phyloP scores from a whole-genome alignment of 164 flowering plant genomes.

The Chimonanthus praecox region DNA sequence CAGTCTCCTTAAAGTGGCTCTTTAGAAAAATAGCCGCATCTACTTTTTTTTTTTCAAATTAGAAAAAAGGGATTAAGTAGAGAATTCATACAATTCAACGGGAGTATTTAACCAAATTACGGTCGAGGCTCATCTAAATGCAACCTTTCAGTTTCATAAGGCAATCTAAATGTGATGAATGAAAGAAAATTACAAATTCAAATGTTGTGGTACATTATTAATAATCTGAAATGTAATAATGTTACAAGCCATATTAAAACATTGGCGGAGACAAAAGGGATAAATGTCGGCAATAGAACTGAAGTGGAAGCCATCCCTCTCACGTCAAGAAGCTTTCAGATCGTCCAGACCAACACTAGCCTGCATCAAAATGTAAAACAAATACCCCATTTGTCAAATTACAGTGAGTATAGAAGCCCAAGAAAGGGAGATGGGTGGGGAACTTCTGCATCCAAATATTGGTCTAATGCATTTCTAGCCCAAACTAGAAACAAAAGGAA shows the following conservation, averaged over 20 bases:
- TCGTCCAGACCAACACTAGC: conserved; percentile 46
- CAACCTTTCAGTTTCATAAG: too few relatives aligned
- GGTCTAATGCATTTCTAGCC: neutral
- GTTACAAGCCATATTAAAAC: neutral
- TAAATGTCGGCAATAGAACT: neutral
- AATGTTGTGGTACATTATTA: neutral
- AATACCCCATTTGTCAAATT: neutral
- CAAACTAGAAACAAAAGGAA: neutral
- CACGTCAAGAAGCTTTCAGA: conserved; percentile 32
- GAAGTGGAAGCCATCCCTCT: neutral
- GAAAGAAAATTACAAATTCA: too few relatives aligned
- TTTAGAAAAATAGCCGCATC: too few relatives aligned
- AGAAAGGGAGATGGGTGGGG: neutral
- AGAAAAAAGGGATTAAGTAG: too few relatives aligned
- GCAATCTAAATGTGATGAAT: too few relatives aligned
- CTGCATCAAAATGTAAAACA: conserved; percentile 22
- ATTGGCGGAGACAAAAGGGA: neutral
- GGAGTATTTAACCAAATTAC: too few relatives aligned
- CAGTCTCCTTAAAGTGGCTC: too few relatives aligned
- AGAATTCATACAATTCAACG: too few relatives aligned
- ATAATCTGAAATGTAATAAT: neutral
- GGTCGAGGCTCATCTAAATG: too few relatives aligned
- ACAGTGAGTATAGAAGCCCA: neutral
- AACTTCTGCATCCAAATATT: neutral
- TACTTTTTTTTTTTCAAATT: too few relatives aligned